phyloP scores from a whole-genome alignment of 306 rosid species.

The Rubus parviflorus region DNA sequence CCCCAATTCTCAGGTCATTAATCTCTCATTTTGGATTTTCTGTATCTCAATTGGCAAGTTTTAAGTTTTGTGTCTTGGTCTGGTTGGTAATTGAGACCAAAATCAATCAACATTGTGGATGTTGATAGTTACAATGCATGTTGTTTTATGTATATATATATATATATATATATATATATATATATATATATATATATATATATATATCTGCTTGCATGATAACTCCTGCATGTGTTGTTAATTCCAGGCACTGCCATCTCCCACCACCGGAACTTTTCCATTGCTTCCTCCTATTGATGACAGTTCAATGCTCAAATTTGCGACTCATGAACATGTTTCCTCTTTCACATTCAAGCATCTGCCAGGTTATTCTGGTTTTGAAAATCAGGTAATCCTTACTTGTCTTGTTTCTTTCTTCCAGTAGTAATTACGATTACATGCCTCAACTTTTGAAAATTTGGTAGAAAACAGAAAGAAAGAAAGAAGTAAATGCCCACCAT shows the following conservation, averaged over 20 bases:
- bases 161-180: too few species aligned
- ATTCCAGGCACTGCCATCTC: constrained; percentile 74
- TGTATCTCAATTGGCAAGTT: background rate
- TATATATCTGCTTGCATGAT: background rate
- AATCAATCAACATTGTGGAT: background rate
- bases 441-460: background rate
- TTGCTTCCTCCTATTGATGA: constrained; percentile 34
- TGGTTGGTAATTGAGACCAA: background rate
- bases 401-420: background rate
- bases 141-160: background rate
- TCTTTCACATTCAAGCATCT: constrained; percentile 35
- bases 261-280: constrained; percentile 74
- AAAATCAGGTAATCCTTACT: constrained; percentile 50
- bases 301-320: constrained; percentile 27
- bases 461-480: background rate
- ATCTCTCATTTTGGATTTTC: background rate
- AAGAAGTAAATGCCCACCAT: background rate
- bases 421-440: background rate
- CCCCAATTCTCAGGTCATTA: constrained; percentile 56
- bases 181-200: too few species aligned
- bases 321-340: constrained; percentile 32
- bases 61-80: background rate
- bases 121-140: background rate
- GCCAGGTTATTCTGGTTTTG: constrained; percentile 29
- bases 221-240: background rate